phyloP scores from a whole-genome alignment of 768 basidiomycete species.

The Kwoniella heveanensis region DNA sequence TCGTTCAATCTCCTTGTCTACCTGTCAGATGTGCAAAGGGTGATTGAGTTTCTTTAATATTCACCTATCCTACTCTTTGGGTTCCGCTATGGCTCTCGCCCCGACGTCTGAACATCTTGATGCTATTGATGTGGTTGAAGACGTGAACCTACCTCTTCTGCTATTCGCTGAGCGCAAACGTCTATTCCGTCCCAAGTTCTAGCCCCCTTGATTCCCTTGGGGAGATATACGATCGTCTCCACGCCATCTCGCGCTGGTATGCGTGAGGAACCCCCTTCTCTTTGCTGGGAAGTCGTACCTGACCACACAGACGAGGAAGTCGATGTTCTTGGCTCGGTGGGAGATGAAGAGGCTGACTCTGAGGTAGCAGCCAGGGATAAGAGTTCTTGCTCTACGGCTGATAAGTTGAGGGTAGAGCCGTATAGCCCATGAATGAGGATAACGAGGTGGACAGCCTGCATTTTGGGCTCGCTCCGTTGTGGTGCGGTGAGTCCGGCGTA shows the following conservation, averaged over 20 bases:
- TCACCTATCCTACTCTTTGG: too few relatives aligned
- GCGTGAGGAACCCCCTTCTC: too few relatives aligned
- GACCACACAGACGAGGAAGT: background rate
- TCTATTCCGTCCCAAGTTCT: constrained; percentile 39
- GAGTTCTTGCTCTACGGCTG: constrained; percentile 35
- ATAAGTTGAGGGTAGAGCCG: constrained; percentile 39
- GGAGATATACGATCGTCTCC: constrained; percentile 1
- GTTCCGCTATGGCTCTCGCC: background rate
- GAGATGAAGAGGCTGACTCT: background rate
- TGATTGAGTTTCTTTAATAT: too few relatives aligned
- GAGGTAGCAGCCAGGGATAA: background rate
- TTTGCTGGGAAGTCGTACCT: background rate
- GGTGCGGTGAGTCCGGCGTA: too few relatives aligned
- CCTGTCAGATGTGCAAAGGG: constrained; percentile 10
- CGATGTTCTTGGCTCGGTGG: background rate
- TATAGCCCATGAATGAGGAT: constrained; percentile 53
- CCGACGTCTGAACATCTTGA: too few relatives aligned
- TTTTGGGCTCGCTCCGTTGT: background rate
- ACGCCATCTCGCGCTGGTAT: constrained; percentile 3
- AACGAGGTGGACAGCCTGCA: constrained; percentile 39
- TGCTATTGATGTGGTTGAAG: too few relatives aligned
- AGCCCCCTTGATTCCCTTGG: constrained; percentile 8
- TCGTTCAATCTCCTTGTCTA: constrained; percentile 41
- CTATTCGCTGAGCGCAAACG: constrained; percentile 45
- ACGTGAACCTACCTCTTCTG: constrained; percentile 40